Evolutionary conservation across 441 rosid species (phyloP), one percentile per base, ranked within the genome.

Genomic region (Adansonia gregorii): DNA sequence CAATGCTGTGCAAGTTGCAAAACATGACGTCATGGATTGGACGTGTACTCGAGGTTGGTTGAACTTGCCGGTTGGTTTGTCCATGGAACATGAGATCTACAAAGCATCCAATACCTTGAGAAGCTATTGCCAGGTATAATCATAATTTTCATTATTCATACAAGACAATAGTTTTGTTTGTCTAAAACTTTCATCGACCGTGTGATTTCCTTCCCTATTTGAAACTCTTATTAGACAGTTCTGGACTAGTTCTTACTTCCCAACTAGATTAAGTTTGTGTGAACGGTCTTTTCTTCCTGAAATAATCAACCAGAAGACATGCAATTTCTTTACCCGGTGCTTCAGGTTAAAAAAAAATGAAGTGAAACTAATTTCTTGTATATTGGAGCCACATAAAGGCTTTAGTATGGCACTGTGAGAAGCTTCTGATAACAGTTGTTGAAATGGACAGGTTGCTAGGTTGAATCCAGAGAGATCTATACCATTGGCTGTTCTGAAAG

Each of bases 51-150:
- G 99, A 84, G 98, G 98, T 60, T 96, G 99, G 99, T 73, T 96
- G 83, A 96, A 96, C 69, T 94, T 93, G 73, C 99, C 99, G 0
- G 81, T 94, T 87, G 97, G 98, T 83, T 77, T 96, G 55, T 89
- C 94, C 46, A 94, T 94, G 99, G 99, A 96, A 82, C 92, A 93
- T 66, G 99, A 96, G 86, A 91, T 96, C 64, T 96, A 94, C 86
- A 96, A 96, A 81, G 97, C 98, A 51, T 82, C 95, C 76, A 96
- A 85, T 83, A 90, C 98, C 45, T 76, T 96, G 83, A 86, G 90
- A 87, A 89, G 86, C 82, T 96, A 92, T 81, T 82, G 86, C 78
- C 97, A 89, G 97, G 99, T 93, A 74, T 45, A 72, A 61, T 76
- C 27, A 35, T 4, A 17, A 22, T 39, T 83, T 73, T 80, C 15